Evolutionary conservation across 345 rosid species (phyloP).

Genomic region (Crucihimalaya himalaica): DNA sequence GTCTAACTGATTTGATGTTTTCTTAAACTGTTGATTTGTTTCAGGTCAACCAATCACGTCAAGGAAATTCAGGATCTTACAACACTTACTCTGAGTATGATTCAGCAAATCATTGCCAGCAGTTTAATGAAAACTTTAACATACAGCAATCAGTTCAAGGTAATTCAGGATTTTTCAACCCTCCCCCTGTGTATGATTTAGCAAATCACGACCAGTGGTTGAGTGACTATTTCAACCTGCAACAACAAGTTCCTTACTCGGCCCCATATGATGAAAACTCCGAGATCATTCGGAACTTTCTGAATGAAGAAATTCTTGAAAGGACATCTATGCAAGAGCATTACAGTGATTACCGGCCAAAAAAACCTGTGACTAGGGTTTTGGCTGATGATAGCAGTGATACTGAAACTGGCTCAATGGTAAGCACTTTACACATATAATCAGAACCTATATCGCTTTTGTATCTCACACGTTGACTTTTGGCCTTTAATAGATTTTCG

Average conservation of each 20-base stretch:
- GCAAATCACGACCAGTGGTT: neutral
- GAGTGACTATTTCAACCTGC: neutral
- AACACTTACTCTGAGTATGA: constrained; percentile 4
- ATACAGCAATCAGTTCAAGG: neutral
- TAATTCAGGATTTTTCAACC: neutral
- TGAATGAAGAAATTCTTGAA: neutral
- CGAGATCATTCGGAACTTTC: neutral
- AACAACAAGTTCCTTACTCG: constrained; percentile 1
- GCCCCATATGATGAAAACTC: neutral
- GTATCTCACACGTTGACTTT: neutral
- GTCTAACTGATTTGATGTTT: neutral
- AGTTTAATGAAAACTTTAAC: neutral
- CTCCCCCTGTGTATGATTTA: neutral
- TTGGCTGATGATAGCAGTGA: constrained; percentile 20
- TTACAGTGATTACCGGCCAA: constrained; percentile 4
- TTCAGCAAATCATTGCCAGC: neutral
- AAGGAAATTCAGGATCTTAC: constrained; percentile 1
- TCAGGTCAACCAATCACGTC: constrained; percentile 31
- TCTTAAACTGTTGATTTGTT: neutral
- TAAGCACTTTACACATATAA: neutral
- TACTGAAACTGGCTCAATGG: constrained; percentile 34
- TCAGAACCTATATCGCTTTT: neutral
- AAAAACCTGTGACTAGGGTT: constrained; percentile 10
- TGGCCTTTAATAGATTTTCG: constrained; percentile 11
- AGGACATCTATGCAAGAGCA: constrained; percentile 8